Evolutionary conservation across 1,139 yeast genomes (phyloP), one percentile per base, ranked within the genome.

Genomic region (Blastobotrys niveus): DNA sequence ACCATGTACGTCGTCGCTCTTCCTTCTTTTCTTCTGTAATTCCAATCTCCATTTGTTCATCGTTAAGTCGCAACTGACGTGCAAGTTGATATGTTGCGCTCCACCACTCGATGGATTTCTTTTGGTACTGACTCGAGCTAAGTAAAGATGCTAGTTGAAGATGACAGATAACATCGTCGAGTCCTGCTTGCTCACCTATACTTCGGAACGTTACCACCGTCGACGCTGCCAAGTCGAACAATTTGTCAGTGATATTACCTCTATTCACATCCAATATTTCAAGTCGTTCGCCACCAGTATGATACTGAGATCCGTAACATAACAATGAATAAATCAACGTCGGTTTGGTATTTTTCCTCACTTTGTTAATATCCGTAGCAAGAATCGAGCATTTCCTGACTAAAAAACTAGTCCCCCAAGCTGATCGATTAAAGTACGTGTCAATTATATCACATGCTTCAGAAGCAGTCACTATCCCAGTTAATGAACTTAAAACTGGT

Each of bases 61-160:
- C 36, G 15, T 33, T 33, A 6, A 33, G 18, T 25, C 25, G 8
- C 14, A 33, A 17, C n/a, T 33, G 36, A 4, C 18, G 9, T 15
- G 36, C 36, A 4, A 33, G 36, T 15, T 33, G 36, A 15, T 33
- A 33, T 4, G 36, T 33, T 20, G 36, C 36, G 20, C 36, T 33
- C 36, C 36, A 33, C 36, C 36, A 33, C 14, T 33, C 36, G 18
- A 33, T 33, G n/a, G 36, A 33, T 17, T 33, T 33, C n/a, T 33
- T 33, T 15, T 33, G 36, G 15, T 33, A 33, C 6, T 33, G 5
- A n/a, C 36, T 33, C 9, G 36, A n/a, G n/a, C 36, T 33, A 12
- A 33, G 36, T 7, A 33, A 5, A 5, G 25, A 33, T 19, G 36
- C 24, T 15, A 33, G 18, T 17, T 33, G 36, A 7, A 33, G 9